Percentiles rank a stretch among this genome's conserved stretches.
phyloP scores from a whole-genome alignment of 495 filamentous ascomycete species.

The Jackrogersella multiformis region DNA sequence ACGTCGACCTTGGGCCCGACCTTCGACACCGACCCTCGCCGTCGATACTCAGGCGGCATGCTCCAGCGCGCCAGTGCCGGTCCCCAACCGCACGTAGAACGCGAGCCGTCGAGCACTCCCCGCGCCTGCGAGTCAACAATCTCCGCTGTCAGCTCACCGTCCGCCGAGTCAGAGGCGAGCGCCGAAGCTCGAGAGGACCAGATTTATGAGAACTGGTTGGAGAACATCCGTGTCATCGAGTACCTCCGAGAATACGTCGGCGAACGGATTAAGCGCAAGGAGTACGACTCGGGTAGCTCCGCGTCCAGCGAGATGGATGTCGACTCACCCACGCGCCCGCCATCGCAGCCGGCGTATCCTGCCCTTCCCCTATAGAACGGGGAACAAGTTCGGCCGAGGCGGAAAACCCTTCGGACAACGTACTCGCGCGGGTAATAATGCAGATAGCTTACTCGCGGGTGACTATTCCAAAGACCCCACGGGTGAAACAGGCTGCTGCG shows the following conservation, averaged over 20 bases:
- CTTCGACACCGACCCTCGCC: slow-evolving; percentile 82
- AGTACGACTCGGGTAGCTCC: slow-evolving; percentile 63
- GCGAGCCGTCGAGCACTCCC: slow-evolving; percentile 63
- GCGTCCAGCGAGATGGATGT: slow-evolving; percentile 43
- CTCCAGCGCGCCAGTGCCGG: slow-evolving; percentile 74
- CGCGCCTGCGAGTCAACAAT: slow-evolving; percentile 56
- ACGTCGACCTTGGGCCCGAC: slow-evolving; percentile 82
- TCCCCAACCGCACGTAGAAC: slow-evolving; percentile 52
- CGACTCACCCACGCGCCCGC: slow-evolving; percentile 43
- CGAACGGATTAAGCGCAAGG: slow-evolving; percentile 68
- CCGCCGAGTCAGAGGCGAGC: slow-evolving; percentile 54
- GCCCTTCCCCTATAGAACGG: slow-evolving; percentile 30
- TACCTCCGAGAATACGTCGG: slow-evolving; percentile 73
- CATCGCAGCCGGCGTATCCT: slow-evolving; percentile 45
- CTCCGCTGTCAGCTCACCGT: slow-evolving; percentile 54
- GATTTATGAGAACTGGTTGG: slow-evolving; percentile 79
- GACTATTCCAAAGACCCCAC: background rate
- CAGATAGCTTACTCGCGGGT: background rate
- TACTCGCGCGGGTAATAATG: background rate
- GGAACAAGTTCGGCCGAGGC: background rate
- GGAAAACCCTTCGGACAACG: background rate
- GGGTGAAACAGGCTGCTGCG: background rate
- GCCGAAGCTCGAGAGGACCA: slow-evolving; percentile 55
- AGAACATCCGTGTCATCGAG: slow-evolving; percentile 84
- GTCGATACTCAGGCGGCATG: slow-evolving; percentile 86